phyloP scores from a whole-genome alignment of 768 basidiomycete genomes.

The Mycena albidolilacea region DNA sequence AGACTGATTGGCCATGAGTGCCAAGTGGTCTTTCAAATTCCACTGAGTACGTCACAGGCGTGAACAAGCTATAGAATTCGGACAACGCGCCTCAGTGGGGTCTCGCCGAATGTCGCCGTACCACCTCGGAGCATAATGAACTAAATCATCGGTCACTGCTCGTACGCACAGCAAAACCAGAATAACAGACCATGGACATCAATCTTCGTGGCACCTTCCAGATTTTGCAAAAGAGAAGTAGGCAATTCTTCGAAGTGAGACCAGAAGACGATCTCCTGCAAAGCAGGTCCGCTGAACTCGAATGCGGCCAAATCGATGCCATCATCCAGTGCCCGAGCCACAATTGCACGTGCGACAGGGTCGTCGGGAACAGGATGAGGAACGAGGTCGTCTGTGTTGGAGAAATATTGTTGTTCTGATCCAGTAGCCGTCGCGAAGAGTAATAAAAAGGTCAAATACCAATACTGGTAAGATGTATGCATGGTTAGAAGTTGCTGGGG shows the following conservation, averaged over 20 bases:
- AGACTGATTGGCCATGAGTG: conserved; percentile 19
- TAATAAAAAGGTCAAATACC: neutral
- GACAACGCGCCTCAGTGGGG: conserved; percentile 16
- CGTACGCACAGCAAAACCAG: no score
- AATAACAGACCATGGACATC: conserved; percentile 29
- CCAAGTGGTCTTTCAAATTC: conserved; percentile 24
- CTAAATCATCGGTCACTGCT: conserved; percentile 3
- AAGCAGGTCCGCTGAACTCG: conserved; percentile 26
- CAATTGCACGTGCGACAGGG: conserved; percentile 17
- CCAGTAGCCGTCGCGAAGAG: neutral
- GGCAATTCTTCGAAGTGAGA: conserved; percentile 19
- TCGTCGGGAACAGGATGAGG: conserved; percentile 16
- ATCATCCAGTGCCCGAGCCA: conserved; percentile 27
- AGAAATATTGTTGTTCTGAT: conserved; percentile 14
- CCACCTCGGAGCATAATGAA: conserved; percentile 33
- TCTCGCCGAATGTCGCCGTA: conserved; percentile 23
- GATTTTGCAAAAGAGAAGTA: neutral
- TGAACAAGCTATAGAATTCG: neutral
- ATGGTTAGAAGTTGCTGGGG: neutral
- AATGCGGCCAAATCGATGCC: conserved; percentile 19
- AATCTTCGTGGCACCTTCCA: neutral
- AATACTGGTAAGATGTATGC: neutral
- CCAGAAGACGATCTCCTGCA: conserved; percentile 33
- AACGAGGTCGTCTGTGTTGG: neutral
- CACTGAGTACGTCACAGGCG: conserved; percentile 11